Percentiles rank a stretch among this genome's conserved stretches.
phyloP scores from a whole-genome alignment of 2,329 filamentous ascomycete genomes.

The Phialophora tarda region DNA sequence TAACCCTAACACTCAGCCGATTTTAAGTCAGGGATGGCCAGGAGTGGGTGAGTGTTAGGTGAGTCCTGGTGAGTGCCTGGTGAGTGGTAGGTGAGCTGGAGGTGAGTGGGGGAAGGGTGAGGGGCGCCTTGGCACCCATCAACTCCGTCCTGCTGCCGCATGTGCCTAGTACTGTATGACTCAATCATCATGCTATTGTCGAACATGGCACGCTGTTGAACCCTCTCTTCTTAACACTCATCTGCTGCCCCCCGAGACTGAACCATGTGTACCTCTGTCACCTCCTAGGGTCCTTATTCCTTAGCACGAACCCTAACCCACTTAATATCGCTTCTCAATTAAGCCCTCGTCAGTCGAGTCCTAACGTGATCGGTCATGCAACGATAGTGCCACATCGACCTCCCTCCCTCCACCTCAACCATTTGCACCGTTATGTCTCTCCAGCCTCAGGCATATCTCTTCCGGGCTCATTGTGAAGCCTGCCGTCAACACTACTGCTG shows the following conservation, averaged over 20 bases:
- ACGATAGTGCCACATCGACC: background rate
- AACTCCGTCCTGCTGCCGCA: background rate
- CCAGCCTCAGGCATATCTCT: background rate
- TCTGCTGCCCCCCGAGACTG: background rate
- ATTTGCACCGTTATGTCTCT: conserved; percentile 6
- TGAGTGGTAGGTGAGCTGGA: background rate
- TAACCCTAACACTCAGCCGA: too few relatives aligned
- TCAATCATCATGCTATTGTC: conserved; percentile 1
- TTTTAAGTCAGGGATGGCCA: background rate
- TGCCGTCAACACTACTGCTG: background rate
- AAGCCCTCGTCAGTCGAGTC: background rate
- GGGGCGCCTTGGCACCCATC: background rate
- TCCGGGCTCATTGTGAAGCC: background rate
- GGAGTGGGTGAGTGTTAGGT: background rate
- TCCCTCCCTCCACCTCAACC: background rate
- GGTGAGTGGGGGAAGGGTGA: background rate
- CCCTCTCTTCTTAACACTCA: background rate
- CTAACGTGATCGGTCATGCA: background rate
- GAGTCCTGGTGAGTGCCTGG: too few relatives aligned
- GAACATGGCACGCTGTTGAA: background rate
- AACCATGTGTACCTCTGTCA: background rate
- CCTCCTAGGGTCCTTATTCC: background rate
- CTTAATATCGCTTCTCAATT: background rate
- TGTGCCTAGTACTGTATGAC: background rate
- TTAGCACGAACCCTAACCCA: background rate